These are phyloP conservation scores for Colletotrichum liaoningense DNA, from an alignment of 2,329 filamentous ascomycete genomes.

Conservation along the genomic window DNA sequence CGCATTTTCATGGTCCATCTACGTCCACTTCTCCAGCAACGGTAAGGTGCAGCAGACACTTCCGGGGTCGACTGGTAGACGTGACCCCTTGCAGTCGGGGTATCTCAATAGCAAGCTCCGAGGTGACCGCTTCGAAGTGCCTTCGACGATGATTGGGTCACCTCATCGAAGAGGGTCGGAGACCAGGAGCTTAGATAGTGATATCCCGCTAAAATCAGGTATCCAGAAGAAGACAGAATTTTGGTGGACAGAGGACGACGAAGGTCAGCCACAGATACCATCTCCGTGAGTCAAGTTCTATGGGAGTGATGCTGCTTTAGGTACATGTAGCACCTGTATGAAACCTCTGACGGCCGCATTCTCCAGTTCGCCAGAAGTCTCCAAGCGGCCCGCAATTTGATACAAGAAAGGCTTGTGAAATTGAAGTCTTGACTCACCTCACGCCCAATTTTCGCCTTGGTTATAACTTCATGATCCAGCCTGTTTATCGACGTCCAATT, in stretches of 20 bases:
- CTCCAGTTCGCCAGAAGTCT: too few relatives aligned
- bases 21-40: slow-evolving; percentile 36
- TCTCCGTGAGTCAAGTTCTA: neutral
- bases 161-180: neutral
- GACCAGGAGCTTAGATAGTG: slow-evolving; percentile 34
- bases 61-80: slow-evolving; percentile 4
- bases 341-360: too few relatives aligned
- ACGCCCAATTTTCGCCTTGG: too few relatives aligned
- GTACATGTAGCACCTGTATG: neutral
- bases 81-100: slow-evolving; percentile 6
- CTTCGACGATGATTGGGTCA: slow-evolving; percentile 12
- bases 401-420: too few relatives aligned
- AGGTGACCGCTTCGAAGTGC: slow-evolving; percentile 15
- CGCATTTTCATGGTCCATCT: slow-evolving; percentile 39
- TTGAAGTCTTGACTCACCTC: too few relatives aligned
- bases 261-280: neutral
- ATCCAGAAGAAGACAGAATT: slow-evolving; percentile 39
- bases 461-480: too few relatives aligned
- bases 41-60: neutral
- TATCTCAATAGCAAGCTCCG: slow-evolving; percentile 31
- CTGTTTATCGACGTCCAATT: too few relatives aligned
- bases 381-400: too few relatives aligned
- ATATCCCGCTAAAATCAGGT: slow-evolving; percentile 34
- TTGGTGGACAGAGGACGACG: slow-evolving; percentile 31
- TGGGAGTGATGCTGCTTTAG: neutral